Evolutionary conservation across 345 rosid genomes (phyloP), one percentile per base, ranked within the genome.

Genomic region (Lumnitzera littorea): DNA sequence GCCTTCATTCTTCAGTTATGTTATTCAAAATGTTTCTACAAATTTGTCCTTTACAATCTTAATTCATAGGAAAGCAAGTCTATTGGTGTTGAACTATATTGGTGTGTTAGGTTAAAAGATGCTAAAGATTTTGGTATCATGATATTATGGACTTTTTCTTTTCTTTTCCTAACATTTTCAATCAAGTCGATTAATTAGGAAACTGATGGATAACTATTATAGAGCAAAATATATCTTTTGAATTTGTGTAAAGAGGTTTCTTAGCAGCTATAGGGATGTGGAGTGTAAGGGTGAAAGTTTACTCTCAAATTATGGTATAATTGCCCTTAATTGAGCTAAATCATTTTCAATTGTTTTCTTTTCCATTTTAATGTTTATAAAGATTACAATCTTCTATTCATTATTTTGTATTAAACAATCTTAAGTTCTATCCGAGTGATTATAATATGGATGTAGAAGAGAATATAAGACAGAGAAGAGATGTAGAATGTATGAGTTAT

Each of bases 101-200:
- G 96, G 98, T 96, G 98, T 31, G 94, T 92, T 63, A 78, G 96
- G 73, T 92, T 89, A 65, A 87, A 69, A 73, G 80, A 84, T 74
- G 76, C 68, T 66, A 81, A 87, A 70, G 85, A 92, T 74, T 96
- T 91, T 3, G 57, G 91, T 78, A 62, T 65, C 69, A 5, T 5
- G 13, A 47, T 43, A 24, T 46, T 20, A 24, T 72, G 27, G 49
- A 55, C 25, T 29, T 29, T 5, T 2, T 29, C 5, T 69, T 62
- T 8, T 51, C 62, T 15, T 5, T 58, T 46, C 57, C 49, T 20
- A 51, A 43, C 15, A 66, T 5, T 29, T 2, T 2, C 36, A 29
- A 2, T 29, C 3, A 2, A 29, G 69, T 63, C 66, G 52, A 62
- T 49, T 13, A 43, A 54, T 62, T 50, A 8, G 10, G 43, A 36